Conservation (phyloP, 768 basidiomycete genomes). For the Auricularia heimuer region DNA sequence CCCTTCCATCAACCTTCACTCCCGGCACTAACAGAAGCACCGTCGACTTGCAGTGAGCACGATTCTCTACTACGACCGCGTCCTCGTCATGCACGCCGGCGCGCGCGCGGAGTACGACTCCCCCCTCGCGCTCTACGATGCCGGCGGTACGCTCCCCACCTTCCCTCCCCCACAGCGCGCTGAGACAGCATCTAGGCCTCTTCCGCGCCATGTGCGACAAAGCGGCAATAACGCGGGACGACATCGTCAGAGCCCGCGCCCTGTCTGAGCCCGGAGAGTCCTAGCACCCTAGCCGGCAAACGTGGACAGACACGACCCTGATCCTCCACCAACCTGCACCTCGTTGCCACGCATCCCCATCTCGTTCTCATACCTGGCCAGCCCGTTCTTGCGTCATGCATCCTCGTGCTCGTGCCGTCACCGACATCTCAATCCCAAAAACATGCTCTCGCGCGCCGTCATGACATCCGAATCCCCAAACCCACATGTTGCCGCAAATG, state of each 20-base stretch:
- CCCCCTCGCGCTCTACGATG: constrained; percentile 54
- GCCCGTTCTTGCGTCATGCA: too few relatives aligned
- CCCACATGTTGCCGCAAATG: too few relatives aligned
- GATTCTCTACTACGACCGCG: constrained; percentile 54
- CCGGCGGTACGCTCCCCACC: constrained; percentile 18
- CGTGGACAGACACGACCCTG: too few relatives aligned
- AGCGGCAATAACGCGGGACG: constrained; percentile 44
- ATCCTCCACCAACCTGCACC: too few relatives aligned
- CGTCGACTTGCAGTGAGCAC: constrained; percentile 22
- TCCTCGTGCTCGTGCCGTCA: too few relatives aligned
- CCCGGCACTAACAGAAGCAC: constrained; percentile 8
- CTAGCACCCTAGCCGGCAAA: too few relatives aligned
- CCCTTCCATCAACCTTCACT: background rate
- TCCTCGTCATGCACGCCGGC: constrained; percentile 69
- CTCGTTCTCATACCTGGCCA: too few relatives aligned
- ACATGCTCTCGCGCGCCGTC: too few relatives aligned
- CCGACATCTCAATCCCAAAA: too few relatives aligned
- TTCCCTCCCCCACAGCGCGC: constrained; percentile 11
- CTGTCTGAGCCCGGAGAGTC: too few relatives aligned
- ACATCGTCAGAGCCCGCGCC: constrained; percentile 30
- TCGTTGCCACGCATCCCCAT: too few relatives aligned
- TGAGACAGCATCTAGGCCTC: constrained; percentile 27
- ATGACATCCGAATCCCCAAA: too few relatives aligned
- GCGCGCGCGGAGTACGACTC: constrained; percentile 65
- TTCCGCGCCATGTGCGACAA: constrained; percentile 65